Evolutionary conservation across 1,284 basidiomycete species (phyloP).

Genomic region (Neotropicomus parvogracilis): DNA sequence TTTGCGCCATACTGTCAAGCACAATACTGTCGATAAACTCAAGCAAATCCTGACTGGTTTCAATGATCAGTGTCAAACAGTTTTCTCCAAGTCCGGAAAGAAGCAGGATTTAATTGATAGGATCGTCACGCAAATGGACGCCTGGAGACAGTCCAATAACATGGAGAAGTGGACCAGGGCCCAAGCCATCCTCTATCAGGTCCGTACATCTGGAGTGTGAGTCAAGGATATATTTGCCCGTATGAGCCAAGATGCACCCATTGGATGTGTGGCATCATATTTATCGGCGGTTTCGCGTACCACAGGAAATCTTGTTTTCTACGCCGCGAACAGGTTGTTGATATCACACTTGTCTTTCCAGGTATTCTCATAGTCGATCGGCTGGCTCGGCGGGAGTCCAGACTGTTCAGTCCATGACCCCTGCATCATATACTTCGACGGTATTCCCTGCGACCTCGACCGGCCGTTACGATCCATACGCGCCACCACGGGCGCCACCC

Average conservation of each 20-base stretch:
- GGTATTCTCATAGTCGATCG: conserved; percentile 28
- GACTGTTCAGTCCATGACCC: conserved; percentile 21
- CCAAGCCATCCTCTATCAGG: conserved; percentile 57
- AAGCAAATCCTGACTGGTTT: conserved; percentile 71
- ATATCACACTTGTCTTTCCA: conserved; percentile 15
- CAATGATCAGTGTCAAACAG: conserved; percentile 68
- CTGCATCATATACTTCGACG: conserved; percentile 21
- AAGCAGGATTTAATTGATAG: conserved; percentile 81
- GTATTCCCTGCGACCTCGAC: conserved; percentile 25
- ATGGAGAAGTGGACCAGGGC: conserved; percentile 65
- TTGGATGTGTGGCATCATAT: conserved; percentile 12
- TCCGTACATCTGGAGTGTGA: conserved; percentile 58
- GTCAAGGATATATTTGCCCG: conserved; percentile 32
- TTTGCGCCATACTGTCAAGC: conserved; percentile 45
- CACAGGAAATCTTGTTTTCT: conserved; percentile 3
- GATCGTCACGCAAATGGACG: conserved; percentile 53
- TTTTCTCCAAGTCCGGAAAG: conserved; percentile 73
- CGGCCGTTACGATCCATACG: conserved; percentile 61
- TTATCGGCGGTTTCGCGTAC: conserved; percentile 7
- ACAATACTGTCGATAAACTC: conserved; percentile 73
- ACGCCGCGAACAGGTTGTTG: conserved; percentile 11
- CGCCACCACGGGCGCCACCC: conserved; percentile 50
- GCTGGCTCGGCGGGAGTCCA: conserved; percentile 26
- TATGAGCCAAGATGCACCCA: conserved; percentile 5
- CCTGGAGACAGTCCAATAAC: conserved; percentile 52